Percentiles rank a stretch among this genome's conserved stretches.
These are phyloP conservation scores for Colletotrichum graminicola DNA, from an alignment of 2,329 filamentous ascomycete species.

Conservation along the genomic window DNA sequence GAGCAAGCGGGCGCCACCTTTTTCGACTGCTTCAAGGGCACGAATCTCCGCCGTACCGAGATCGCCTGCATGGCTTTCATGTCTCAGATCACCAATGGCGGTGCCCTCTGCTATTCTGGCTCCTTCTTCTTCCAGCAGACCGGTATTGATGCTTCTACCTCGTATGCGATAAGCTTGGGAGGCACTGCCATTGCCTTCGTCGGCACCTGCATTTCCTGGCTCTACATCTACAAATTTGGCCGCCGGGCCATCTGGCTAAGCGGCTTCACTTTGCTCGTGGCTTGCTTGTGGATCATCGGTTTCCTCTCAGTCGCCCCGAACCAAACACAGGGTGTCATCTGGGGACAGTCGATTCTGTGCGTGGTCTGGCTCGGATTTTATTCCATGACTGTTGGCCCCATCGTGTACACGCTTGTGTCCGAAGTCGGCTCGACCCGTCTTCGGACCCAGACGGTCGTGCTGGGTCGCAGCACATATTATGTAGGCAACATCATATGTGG, in stretches of 20 bases:
- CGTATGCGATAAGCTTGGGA: conserved; percentile 57
- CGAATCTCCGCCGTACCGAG: conserved; percentile 60
- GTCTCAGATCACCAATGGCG: conserved; percentile 57
- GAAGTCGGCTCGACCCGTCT: conserved; percentile 61
- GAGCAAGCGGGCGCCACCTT: conserved; percentile 55
- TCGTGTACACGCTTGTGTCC: conserved; percentile 59
- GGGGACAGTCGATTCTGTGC: conserved; percentile 56
- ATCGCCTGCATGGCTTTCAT: conserved; percentile 58
- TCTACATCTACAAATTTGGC: conserved; percentile 57
- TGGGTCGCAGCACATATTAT: conserved; percentile 58
- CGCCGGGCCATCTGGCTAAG: conserved; percentile 58
- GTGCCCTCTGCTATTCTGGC: conserved; percentile 56
- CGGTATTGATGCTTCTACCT: conserved; percentile 53
- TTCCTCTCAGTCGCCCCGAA: conserved; percentile 54
- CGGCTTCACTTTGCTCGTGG: conserved; percentile 54
- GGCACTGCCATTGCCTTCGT: conserved; percentile 59
- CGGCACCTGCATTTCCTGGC: conserved; percentile 58
- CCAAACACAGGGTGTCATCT: conserved; percentile 52
- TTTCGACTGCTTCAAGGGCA: conserved; percentile 61
- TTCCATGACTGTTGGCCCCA: conserved; percentile 58
- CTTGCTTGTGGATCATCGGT: conserved; percentile 59
- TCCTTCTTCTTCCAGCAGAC: conserved; percentile 62
- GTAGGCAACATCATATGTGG: conserved; percentile 57
- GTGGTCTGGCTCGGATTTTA: conserved; percentile 60
- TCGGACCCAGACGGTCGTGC: conserved; percentile 60